Percentiles rank a stretch among this genome's conserved stretches.
phyloP scores from a whole-genome alignment of 768 basidiomycete species.

The Mycena latifolia region DNA sequence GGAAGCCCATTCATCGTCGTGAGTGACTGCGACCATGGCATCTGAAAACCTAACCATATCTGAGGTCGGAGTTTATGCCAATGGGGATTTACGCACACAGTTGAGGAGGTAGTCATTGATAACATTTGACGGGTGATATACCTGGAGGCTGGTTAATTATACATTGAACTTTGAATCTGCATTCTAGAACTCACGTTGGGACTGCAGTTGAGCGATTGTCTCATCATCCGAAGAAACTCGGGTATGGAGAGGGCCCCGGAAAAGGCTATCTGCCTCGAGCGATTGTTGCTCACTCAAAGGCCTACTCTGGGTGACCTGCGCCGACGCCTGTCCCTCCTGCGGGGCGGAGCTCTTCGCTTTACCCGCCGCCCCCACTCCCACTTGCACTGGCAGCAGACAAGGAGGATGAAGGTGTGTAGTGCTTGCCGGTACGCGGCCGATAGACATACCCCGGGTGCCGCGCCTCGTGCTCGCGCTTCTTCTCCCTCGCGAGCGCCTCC shows the following conservation, averaged over 20 bases:
- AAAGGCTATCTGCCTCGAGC: background rate
- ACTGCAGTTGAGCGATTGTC: background rate
- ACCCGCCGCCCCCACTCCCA: too few species aligned
- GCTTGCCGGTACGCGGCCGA: too few species aligned
- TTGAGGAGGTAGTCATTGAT: conserved; percentile 17
- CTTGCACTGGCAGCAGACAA: too few species aligned
- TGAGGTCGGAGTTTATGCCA: background rate
- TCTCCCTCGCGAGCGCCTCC: too few species aligned
- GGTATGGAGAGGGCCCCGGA: background rate
- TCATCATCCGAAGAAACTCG: background rate
- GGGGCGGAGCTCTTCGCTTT: too few species aligned
- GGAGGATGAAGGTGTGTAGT: too few species aligned
- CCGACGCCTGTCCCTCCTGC: too few species aligned
- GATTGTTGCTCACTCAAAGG: background rate
- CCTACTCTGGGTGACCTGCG: too few species aligned
- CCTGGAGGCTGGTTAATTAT: background rate
- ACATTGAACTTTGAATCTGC: too few species aligned
- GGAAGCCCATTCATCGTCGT: conserved; percentile 7
- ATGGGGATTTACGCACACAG: background rate
- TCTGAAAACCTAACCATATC: background rate
- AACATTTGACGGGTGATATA: conserved; percentile 1
- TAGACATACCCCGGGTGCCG: too few species aligned
- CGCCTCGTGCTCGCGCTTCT: too few species aligned
- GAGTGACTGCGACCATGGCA: background rate
- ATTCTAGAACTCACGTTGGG: background rate